phyloP scores from a whole-genome alignment of 192 early-diverging fungal genomes.

The Rhizophagus clarus region DNA sequence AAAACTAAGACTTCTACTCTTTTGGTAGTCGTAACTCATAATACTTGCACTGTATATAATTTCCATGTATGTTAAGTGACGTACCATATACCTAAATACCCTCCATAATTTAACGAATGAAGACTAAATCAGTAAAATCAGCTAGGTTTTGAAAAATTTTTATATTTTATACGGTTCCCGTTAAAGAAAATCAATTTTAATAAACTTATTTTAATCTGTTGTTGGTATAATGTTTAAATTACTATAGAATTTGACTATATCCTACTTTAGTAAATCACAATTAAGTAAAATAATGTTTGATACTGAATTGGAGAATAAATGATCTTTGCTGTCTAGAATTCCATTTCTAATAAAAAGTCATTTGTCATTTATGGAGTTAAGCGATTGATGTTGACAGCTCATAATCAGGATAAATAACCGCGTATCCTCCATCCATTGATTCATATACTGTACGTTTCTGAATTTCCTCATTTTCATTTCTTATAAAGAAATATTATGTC shows the following conservation, averaged over 20 bases:
- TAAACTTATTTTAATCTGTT: neutral
- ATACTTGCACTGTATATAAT: no score
- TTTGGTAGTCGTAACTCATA: no score
- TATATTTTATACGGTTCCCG: neutral
- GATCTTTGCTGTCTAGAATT: no score
- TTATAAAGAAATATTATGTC: no score
- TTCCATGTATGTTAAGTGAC: no score
- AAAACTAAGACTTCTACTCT: no score
- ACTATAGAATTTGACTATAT: neutral
- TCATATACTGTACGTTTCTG: neutral
- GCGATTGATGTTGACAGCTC: neutral
- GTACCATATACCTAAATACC: neutral
- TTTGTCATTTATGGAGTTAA: neutral
- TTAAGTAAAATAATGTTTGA: no score
- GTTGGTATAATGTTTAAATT: neutral
- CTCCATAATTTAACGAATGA: neutral
- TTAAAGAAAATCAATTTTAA: neutral
- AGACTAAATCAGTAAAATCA: neutral
- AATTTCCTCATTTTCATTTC: neutral
- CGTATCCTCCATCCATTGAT: neutral
- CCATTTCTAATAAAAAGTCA: neutral
- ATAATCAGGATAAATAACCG: neutral
- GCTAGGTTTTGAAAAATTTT: neutral
- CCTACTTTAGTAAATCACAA: no score
- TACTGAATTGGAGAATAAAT: no score